Conservation (phyloP, 2,329 filamentous ascomycete species). For the Cercospora janseana region DNA sequence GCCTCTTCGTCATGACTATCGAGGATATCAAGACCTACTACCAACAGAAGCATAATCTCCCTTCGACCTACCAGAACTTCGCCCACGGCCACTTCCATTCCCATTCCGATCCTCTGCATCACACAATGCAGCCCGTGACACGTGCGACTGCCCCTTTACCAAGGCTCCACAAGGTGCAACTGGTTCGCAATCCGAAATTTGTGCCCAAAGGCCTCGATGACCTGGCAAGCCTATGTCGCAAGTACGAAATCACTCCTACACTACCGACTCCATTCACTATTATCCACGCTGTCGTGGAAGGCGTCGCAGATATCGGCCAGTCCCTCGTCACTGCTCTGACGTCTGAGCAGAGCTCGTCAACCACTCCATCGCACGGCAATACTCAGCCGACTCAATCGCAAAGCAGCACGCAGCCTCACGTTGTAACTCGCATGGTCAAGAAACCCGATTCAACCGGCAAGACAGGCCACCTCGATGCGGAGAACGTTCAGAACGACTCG, state of each 20-base stretch:
- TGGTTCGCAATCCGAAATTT: conserved; percentile 32
- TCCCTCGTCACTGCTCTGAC: not conserved
- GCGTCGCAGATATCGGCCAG: conserved; percentile 1
- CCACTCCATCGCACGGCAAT: conserved; percentile 12
- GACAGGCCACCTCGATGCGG: conserved; percentile 33
- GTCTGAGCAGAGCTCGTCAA: conserved; percentile 1
- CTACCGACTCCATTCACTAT: conserved; percentile 25
- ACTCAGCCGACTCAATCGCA: too few relatives aligned
- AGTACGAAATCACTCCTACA: conserved; percentile 29
- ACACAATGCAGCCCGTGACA: not conserved
- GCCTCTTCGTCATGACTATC: conserved; percentile 14
- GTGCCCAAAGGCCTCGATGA: conserved; percentile 24
- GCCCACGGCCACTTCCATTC: not conserved
- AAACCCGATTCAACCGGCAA: conserved; percentile 9
- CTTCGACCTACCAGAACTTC: conserved; percentile 24
- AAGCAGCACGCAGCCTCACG: conserved; percentile 12
- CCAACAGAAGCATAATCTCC: conserved; percentile 26
- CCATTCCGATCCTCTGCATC: not conserved
- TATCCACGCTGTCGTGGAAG: conserved; percentile 20
- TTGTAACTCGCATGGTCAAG: conserved; percentile 18
- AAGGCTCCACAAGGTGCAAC: conserved; percentile 29
- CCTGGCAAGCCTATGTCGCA: conserved; percentile 28
- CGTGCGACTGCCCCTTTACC: conserved; percentile 9
- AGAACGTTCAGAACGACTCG: conserved; percentile 67
- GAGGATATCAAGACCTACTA: conserved; percentile 26